Conservation (phyloP, 768 basidiomycete species). For the Flagelloscypha sp. region DNA sequence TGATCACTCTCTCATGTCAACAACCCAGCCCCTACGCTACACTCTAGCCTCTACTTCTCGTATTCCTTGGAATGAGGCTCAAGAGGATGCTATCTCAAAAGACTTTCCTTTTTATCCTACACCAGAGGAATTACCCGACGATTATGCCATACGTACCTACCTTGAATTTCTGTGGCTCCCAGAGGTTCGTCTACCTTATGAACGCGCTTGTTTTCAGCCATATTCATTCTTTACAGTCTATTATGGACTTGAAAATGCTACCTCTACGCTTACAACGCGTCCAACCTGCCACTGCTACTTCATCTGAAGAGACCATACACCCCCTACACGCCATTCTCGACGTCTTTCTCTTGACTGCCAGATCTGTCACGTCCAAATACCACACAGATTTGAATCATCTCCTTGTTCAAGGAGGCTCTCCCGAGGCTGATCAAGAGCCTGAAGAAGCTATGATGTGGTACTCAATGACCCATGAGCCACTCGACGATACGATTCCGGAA, state of each 20-base stretch:
- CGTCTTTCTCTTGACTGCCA: conserved; percentile 55
- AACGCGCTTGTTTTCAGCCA: conserved; percentile 3
- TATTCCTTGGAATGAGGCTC: conserved; percentile 46
- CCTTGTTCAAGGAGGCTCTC: conserved; percentile 46
- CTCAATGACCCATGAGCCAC: conserved; percentile 53
- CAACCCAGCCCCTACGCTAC: conserved; percentile 11
- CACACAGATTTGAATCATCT: conserved; percentile 54
- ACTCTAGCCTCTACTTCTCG: conserved; percentile 14
- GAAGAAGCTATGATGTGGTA: conserved; percentile 80
- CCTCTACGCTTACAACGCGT: conserved; percentile 51
- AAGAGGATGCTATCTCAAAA: conserved; percentile 47
- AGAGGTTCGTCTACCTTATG: conserved; percentile 39
- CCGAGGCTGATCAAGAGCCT: conserved; percentile 52
- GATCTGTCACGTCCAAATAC: conserved; percentile 50
- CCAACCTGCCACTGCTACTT: conserved; percentile 19
- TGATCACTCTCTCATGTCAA: too few relatives aligned
- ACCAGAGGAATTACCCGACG: conserved; percentile 43
- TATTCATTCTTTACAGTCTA: conserved; percentile 36
- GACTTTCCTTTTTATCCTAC: conserved; percentile 53
- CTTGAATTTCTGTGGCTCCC: conserved; percentile 76
- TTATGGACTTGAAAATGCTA: conserved; percentile 58
- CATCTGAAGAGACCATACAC: conserved; percentile 27
- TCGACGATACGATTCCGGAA: conserved; percentile 21
- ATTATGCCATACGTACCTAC: conserved; percentile 56
- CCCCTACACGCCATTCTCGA: conserved; percentile 53